Conservation (phyloP, 169 alveolate genomes). For the Plasmodium adleri region DNA sequence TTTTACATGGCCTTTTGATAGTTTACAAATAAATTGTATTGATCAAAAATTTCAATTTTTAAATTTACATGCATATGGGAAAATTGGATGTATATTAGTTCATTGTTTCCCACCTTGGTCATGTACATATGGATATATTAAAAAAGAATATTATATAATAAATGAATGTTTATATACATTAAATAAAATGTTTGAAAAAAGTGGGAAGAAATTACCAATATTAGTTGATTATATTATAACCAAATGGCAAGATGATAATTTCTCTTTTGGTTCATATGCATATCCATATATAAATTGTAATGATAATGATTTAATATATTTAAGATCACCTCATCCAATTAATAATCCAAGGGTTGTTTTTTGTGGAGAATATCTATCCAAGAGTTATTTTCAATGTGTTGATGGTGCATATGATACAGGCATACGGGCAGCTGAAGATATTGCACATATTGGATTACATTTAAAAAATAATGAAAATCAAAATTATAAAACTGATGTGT, state of each 20-base stretch:
- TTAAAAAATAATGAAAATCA: conserved; percentile 13
- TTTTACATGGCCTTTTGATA: conserved; percentile 81
- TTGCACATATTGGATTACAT: conserved; percentile 81
- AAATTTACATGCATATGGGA: conserved; percentile 84
- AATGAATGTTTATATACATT: conserved; percentile 81
- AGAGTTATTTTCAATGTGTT: conserved; percentile 85
- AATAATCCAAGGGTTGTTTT: conserved; percentile 81
- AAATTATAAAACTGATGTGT: conserved; percentile 76
- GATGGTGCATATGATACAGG: conserved; percentile 88
- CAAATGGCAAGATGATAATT: conserved; percentile 83
- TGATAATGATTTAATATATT: conserved; percentile 85
- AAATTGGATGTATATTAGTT: conserved; percentile 83
- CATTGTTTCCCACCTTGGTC: conserved; percentile 87
- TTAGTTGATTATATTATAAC: conserved; percentile 83
- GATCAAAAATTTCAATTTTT: conserved; percentile 85
- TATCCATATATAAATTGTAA: conserved; percentile 81
- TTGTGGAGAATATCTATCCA: conserved; percentile 85
- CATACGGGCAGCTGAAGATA: conserved; percentile 87
- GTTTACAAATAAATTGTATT: conserved; percentile 82
- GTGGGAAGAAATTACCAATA: conserved; percentile 75
- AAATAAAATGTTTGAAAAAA: conserved; percentile 76
- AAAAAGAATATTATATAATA: conserved; percentile 77
- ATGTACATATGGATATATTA: conserved; percentile 73
- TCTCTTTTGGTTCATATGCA: conserved; percentile 84
- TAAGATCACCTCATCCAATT: conserved; percentile 85